These are phyloP conservation scores for Kappamyces sp. DNA, from an alignment of 192 early-diverging fungal genomes.

Conservation along the genomic window DNA sequence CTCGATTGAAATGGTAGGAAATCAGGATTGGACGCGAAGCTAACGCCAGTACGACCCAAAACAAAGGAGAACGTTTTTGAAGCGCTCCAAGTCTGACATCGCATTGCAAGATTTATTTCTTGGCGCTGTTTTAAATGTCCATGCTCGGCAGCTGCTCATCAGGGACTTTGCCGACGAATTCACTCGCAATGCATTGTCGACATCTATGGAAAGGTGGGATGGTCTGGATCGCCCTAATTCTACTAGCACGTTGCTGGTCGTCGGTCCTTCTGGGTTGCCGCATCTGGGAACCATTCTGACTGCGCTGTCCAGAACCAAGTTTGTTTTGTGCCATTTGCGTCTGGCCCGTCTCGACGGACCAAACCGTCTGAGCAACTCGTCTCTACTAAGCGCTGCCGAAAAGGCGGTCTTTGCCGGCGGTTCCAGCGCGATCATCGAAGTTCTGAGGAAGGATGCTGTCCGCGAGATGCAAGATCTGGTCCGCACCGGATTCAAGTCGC, in stretches of 20 bases:
- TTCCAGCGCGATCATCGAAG: too few relatives aligned
- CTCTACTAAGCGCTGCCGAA: too few relatives aligned
- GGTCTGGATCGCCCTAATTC: constrained; percentile 11
- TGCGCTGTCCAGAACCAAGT: constrained; percentile 25
- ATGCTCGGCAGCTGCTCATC: constrained; percentile 43
- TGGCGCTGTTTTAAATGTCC: constrained; percentile 47
- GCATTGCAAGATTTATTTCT: constrained; percentile 42
- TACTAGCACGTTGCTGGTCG: constrained; percentile 38
- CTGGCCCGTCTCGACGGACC: constrained; percentile 22
- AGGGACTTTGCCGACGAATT: constrained; percentile 49
- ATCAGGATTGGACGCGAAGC: background rate
- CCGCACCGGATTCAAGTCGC: too few relatives aligned
- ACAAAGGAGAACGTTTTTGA: constrained; percentile 47
- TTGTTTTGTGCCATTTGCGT: constrained; percentile 28
- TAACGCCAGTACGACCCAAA: constrained; percentile 49
- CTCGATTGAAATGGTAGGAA: constrained; percentile 52
- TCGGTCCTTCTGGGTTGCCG: constrained; percentile 32
- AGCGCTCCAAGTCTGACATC: constrained; percentile 38
- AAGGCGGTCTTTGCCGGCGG: too few relatives aligned
- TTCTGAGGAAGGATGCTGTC: too few relatives aligned
- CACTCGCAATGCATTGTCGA: constrained; percentile 28
- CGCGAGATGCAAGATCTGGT: too few relatives aligned
- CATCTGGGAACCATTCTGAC: constrained; percentile 41
- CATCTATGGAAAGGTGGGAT: constrained; percentile 41
- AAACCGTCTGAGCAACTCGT: too few relatives aligned